Base-by-base conservation (phyloP, 371 early-diverging fungal genomes). In the Mucor racemosus region DNA sequence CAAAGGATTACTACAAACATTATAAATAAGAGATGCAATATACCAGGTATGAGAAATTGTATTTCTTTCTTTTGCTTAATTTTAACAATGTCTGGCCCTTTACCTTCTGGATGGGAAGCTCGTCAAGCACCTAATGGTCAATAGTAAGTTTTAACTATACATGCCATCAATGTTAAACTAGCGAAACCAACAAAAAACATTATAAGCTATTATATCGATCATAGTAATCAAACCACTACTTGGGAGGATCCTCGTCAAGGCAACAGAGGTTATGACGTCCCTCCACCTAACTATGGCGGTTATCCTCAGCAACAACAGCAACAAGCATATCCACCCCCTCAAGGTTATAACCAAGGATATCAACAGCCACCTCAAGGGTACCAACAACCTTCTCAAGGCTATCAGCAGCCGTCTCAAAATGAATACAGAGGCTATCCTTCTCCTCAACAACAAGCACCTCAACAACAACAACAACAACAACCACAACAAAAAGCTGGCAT, bases 241-340 rank as follows among this genome's bases (percentile, higher is more conserved):
- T 89, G 90, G 90, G 90, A 89, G 64, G 91, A 81, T 55, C 82
- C 82, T 34, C 79, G 82, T 15, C 36, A 53, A 11, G 19, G 55
- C 10, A 60, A 48, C n/a, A 21, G 54, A 21, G 59, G 63, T 39
- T 69, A 65, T 44, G 40, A 38, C 10, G 53, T 41, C 2, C 62
- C 35, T 14, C 63, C 66, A 63, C 56, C 68, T 31, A 15, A 35
- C 26, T 44, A 62, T 34, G 58, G 63, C 41, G 36, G 42, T 3
- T 34, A 41, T 17, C 19, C 57, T 13, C 65, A 46, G 8, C 70
- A 60, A n/a, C 71, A 58, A 4, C 53, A 48, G 13, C 67, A 63
- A 59, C 54, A 40, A 6, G 60, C 57, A 13, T 63, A 68, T n/a
- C 53, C 69, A 36, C 40, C 69, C 3, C 67, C 65, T 14, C 71